Percentiles rank a stretch among this genome's conserved stretches.
Conservation (phyloP, 257 asterid species). For the Penstemon newberryi region DNA sequence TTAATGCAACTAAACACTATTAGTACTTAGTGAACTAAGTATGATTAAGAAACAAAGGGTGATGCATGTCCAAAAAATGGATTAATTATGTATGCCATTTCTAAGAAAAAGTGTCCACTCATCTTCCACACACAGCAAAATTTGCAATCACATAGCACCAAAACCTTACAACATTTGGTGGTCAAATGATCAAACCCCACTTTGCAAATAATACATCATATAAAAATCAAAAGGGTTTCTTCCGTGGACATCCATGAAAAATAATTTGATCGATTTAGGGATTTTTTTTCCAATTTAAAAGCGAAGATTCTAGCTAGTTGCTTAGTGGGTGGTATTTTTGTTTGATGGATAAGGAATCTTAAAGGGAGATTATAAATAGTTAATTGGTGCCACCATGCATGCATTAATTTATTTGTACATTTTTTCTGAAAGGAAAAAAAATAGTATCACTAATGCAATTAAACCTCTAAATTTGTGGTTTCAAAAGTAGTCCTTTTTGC, state of each 20-base stretch:
- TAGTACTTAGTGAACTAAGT: not conserved
- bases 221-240: not conserved
- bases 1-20: no score
- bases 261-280: not conserved
- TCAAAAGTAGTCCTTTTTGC: slow-evolving; percentile 28
- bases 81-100: slow-evolving; percentile 35
- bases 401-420: slow-evolving; percentile 26
- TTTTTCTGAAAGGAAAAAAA: not conserved
- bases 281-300: slow-evolving; percentile 1
- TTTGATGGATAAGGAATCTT: slow-evolving; percentile 49
- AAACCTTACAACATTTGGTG: slow-evolving; percentile 38
- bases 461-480: not conserved
- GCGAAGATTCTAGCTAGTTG: slow-evolving; percentile 27
- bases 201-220: slow-evolving; percentile 35
- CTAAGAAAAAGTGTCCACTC: slow-evolving; percentile 62
- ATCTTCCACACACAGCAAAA: slow-evolving; percentile 48
- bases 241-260: not conserved
- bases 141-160: slow-evolving; percentile 50
- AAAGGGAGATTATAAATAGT: slow-evolving; percentile 21
- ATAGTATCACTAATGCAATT: not conserved
- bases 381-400: slow-evolving; percentile 47
- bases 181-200: slow-evolving; percentile 40
- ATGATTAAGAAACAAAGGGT: not conserved
- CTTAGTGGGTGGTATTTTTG: slow-evolving; percentile 12
- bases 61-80: no score